A percentile compares a stretch with the other conserved stretches of the same genome.
These are phyloP conservation scores for Penicillium polonicum DNA, from an alignment of 2,329 filamentous ascomycete species.

Conservation along the genomic window DNA sequence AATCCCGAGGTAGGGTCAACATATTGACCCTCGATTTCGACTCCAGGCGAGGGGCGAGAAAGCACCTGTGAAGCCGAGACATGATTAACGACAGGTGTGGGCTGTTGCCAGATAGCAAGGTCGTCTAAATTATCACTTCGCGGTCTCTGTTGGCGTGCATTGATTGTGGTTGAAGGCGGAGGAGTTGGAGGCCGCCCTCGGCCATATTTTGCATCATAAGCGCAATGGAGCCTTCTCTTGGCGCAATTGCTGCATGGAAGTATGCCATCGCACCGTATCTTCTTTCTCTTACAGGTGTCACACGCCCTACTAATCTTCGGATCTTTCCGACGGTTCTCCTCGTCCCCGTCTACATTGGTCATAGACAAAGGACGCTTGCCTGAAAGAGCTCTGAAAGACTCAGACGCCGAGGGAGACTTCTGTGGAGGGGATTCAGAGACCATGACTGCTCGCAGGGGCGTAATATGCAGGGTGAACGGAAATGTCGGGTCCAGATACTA, in stretches of 20 bases:
- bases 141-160: background rate
- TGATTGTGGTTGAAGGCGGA: conserved; percentile 2
- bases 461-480: background rate
- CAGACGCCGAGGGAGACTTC: background rate
- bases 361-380: background rate
- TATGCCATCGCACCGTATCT: conserved; percentile 57
- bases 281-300: conserved; percentile 40
- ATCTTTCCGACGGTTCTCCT: conserved; percentile 20
- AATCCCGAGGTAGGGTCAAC: conserved; percentile 23
- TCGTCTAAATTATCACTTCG: background rate
- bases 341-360: background rate
- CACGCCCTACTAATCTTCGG: conserved; percentile 22
- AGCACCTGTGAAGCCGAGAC: background rate
- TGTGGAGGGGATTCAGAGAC: background rate
- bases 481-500: background rate
- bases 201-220: conserved; percentile 15
- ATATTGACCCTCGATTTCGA: conserved; percentile 22
- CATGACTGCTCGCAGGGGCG: background rate
- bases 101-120: background rate
- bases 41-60: conserved; percentile 22
- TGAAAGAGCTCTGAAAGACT: too few relatives aligned
- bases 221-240: conserved; percentile 9
- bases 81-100: background rate
- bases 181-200: conserved; percentile 16
- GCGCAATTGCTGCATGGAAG: conserved; percentile 44